phyloP scores from a whole-genome alignment of 2,329 filamentous ascomycete genomes.

The Claviceps pusilla region DNA sequence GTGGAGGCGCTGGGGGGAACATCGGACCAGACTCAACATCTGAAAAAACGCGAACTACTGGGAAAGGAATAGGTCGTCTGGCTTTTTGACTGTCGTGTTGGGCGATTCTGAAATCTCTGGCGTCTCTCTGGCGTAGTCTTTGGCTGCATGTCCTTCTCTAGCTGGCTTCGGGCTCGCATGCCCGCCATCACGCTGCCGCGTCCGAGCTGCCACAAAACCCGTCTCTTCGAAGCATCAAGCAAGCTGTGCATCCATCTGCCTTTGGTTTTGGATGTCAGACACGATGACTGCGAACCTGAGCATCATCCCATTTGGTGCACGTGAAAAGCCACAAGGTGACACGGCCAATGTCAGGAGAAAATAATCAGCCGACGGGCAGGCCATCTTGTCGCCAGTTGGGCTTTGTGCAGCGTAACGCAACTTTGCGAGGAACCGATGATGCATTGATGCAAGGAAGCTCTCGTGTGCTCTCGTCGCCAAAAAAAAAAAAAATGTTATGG shows the following conservation, averaged over 20 bases:
- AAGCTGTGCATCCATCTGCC: no score
- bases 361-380: neutral
- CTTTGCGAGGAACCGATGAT: no score
- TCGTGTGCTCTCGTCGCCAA: neutral
- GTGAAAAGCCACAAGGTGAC: neutral
- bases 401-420: no score
- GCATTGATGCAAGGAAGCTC: neutral
- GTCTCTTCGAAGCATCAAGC: no score
- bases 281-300: no score
- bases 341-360: neutral
- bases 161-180: neutral
- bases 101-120: no score
- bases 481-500: neutral
- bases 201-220: neutral
- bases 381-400: no score
- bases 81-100: no score
- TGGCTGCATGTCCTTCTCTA: neutral
- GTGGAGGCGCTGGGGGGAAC: neutral
- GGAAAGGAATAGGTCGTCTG: no score
- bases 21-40: neutral
- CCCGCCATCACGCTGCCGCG: no score
- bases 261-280: no score
- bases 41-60: neutral
- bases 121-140: no score
- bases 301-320: neutral